phyloP scores from a whole-genome alignment of 148 eudicot species.

The Fagopyrum esculentum region DNA sequence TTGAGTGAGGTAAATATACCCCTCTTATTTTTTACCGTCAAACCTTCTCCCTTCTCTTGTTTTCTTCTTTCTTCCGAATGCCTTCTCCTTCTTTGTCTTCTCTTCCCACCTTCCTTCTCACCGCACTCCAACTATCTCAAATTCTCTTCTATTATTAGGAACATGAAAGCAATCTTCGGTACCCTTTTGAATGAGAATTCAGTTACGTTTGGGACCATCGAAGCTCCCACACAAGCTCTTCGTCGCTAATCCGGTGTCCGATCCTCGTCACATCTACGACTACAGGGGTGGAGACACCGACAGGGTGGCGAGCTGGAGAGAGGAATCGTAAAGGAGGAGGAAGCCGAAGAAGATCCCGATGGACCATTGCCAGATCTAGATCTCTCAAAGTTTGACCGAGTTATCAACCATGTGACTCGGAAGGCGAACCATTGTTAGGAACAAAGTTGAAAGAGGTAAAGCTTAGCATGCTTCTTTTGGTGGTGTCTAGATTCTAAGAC shows the following conservation, averaged over 20 bases:
- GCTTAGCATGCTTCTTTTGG: not conserved
- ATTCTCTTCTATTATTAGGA: constrained; percentile 28
- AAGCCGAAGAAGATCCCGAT: constrained; percentile 17
- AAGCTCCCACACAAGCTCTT: constrained; percentile 59
- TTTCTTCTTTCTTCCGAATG: too few species aligned
- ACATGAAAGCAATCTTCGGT: constrained; percentile 77
- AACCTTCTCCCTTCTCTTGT: too few species aligned
- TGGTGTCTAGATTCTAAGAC: constrained; percentile 55
- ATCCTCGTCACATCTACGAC: not conserved
- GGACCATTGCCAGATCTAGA: not conserved
- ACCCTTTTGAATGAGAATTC: constrained; percentile 25
- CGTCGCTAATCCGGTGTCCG: constrained; percentile 25
- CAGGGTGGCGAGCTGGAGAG: not conserved
- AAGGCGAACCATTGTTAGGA: too few species aligned
- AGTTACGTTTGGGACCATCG: constrained; percentile 30
- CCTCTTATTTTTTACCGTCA: too few species aligned
- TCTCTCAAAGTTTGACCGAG: too few species aligned
- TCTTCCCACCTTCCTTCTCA: too few species aligned
- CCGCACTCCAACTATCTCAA: too few species aligned
- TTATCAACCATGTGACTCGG: too few species aligned
- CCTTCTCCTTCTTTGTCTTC: too few species aligned
- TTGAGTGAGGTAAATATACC: too few species aligned
- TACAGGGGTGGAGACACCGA: not conserved
- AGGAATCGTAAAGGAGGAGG: constrained; percentile 3
- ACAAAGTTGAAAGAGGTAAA: too few species aligned